These are phyloP conservation scores for Zea luxurians DNA, from an alignment of 176 grass and related monocot species.

Conservation along the genomic window DNA sequence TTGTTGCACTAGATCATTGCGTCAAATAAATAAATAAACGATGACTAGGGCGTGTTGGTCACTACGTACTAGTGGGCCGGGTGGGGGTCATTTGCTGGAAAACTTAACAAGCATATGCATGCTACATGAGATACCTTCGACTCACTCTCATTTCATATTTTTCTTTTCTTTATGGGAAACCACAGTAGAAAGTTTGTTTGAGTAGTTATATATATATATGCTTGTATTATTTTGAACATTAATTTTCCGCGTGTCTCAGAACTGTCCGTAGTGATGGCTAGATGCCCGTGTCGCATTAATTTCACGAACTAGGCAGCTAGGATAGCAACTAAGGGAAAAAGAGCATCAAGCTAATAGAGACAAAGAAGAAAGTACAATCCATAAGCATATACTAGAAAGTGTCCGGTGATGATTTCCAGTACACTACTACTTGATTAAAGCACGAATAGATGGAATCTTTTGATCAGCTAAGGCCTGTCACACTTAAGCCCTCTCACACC, in stretches of 20 bases:
- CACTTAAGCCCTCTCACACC: conserved; percentile 34
- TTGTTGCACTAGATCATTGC: not conserved
- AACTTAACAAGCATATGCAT: not conserved
- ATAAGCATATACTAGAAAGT: conserved; percentile 39
- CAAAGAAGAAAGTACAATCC: conserved; percentile 45
- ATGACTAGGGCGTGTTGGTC: not conserved
- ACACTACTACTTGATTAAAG: conserved; percentile 25
- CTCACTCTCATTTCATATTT: not conserved
- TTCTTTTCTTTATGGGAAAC: not conserved
- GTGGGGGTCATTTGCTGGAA: not conserved
- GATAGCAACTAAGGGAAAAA: conserved; percentile 32
- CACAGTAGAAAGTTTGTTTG: not conserved
- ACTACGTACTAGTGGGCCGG: not conserved
- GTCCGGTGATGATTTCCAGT: conserved; percentile 40
- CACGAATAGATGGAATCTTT: conserved; percentile 52
- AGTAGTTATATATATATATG: not conserved
- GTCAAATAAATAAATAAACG: not conserved
- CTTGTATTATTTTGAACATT: not conserved
- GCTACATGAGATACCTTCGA: not conserved
- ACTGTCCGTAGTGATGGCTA: conserved; percentile 17
- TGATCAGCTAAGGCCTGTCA: conserved; percentile 48
- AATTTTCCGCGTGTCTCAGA: not conserved
- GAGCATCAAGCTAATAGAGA: conserved; percentile 40
- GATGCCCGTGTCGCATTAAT: conserved; percentile 30
- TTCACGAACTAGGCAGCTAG: conserved; percentile 15